A percentile compares a stretch with the other conserved stretches of the same genome.
These are phyloP conservation scores for Filobasidium wieringae DNA, from an alignment of 768 basidiomycete species.

Conservation along the genomic window DNA sequence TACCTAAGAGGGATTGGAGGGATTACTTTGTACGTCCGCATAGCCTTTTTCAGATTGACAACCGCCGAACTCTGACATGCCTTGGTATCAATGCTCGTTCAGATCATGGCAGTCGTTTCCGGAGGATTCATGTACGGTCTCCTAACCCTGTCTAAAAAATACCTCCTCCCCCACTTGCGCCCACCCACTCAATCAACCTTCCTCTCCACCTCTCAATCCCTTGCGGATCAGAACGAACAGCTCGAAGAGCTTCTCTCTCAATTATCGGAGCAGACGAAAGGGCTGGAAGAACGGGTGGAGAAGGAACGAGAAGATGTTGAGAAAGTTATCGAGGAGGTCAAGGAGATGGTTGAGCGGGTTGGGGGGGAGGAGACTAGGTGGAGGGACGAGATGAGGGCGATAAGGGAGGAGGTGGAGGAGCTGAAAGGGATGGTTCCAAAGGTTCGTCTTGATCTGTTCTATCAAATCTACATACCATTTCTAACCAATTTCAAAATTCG, in stretches of 20 bases:
- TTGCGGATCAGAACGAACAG: constrained; percentile 65
- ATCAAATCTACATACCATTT: too few relatives aligned
- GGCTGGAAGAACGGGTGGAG: constrained; percentile 25
- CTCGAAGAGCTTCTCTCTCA: constrained; percentile 39
- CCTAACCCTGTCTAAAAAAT: constrained; percentile 58
- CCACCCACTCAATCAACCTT: constrained; percentile 82
- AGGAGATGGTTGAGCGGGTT: constrained; percentile 27
- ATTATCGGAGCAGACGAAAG: constrained; percentile 36
- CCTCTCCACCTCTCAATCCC: constrained; percentile 69
- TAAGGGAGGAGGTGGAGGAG: constrained; percentile 79
- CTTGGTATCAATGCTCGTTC: constrained; percentile 7
- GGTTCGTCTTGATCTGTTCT: constrained; percentile 51
- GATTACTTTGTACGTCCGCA: constrained; percentile 75
- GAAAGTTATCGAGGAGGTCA: constrained; percentile 29
- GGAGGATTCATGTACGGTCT: constrained; percentile 74
- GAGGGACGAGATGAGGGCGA: constrained; percentile 77
- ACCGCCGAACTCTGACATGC: constrained; percentile 12
- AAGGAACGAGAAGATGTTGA: constrained; percentile 23
- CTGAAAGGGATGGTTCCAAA: constrained; percentile 87
- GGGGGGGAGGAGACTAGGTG: constrained; percentile 61
- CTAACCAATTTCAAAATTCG: too few relatives aligned
- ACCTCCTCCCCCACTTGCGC: constrained; percentile 74
- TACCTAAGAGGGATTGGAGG: constrained; percentile 76
- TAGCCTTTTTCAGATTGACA: neutral
- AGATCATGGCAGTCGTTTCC: constrained; percentile 89